Evolutionary conservation across 2,329 filamentous ascomycete genomes (phyloP), one percentile per base, ranked within the genome.

Genomic region (Talaromyces pinophilus): DNA sequence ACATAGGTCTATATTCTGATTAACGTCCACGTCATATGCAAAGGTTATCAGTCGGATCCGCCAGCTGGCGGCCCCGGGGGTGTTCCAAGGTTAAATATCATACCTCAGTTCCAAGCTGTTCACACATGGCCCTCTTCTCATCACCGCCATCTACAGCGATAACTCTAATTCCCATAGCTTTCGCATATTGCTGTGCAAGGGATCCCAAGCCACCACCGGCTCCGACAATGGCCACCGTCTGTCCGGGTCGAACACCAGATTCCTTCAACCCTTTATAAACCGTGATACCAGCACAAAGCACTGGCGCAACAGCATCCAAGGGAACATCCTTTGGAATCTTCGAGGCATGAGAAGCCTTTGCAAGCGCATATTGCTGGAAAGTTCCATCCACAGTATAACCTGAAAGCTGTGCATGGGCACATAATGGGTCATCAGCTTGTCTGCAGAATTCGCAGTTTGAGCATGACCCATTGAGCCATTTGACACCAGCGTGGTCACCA

Each of bases 301-400:
- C 85, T 22, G 92, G 92, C 1, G 92, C 86, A 65, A 96, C 85
- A 62, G 88, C 88, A 75, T 93, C 92, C 50, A 97, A 88, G 67
- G 87, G 83, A 69, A 90, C 86, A 38, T 89, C 87, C 78, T 92
- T 89, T 70, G 91, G 91, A 69, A 97, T 91, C 71, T 90, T 88
- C 33, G 92, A 91, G 19, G 95, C 88, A 78, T 96, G 92, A 30
- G 89, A 88, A 22, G 92, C 92, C 80, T 96, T 96, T 72, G 88
- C 93, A 69, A 97, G 86, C 78, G 86, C 87, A 82, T 96, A 97
- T 83, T 97, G 89, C 82, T 97, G 93, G 86, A 97, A 97, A 61
- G 89, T 89, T 46, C 93, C 93, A 78, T 97, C 92, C 76, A 96
- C 92, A 11, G 92, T 96, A 85, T 96, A 97, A 66, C 94, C 93